Evolutionary conservation across 345 rosid species (phyloP).

Genomic region (Barbarea vulgaris): DNA sequence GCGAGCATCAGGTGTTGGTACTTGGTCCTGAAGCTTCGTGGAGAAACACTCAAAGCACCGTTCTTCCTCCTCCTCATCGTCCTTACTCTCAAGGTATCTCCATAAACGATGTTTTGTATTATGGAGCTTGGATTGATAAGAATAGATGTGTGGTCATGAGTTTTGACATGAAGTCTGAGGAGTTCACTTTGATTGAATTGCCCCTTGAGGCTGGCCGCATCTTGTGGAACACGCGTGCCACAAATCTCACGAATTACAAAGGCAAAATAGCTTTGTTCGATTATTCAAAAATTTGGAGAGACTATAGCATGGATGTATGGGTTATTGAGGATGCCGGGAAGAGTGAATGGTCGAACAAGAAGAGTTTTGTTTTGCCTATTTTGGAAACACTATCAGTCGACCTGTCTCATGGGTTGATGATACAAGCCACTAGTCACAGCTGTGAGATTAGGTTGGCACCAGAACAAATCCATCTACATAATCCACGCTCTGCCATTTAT

Average conservation of each 20-base stretch:
- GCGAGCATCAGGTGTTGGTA: background rate
- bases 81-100: background rate
- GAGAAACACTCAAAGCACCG: background rate
- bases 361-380: background rate
- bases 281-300: background rate
- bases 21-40: constrained; percentile 24
- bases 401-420: too few species aligned
- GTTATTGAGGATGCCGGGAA: background rate
- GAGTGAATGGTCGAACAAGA: background rate
- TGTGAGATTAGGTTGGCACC: too few species aligned
- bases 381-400: too few species aligned
- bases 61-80: background rate
- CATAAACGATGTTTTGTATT: background rate
- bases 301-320: background rate
- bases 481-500: too few species aligned
- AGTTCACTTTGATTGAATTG: background rate
- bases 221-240: background rate
- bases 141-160: background rate
- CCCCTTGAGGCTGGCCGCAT: background rate
- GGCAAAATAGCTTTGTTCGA: background rate
- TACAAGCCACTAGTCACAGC: too few species aligned
- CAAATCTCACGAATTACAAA: background rate
- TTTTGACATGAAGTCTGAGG: background rate
- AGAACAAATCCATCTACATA: too few species aligned
- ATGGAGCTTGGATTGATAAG: background rate